Base-by-base conservation (phyloP, 164 flowering plant species). In the Pachysandra terminalis region DNA sequence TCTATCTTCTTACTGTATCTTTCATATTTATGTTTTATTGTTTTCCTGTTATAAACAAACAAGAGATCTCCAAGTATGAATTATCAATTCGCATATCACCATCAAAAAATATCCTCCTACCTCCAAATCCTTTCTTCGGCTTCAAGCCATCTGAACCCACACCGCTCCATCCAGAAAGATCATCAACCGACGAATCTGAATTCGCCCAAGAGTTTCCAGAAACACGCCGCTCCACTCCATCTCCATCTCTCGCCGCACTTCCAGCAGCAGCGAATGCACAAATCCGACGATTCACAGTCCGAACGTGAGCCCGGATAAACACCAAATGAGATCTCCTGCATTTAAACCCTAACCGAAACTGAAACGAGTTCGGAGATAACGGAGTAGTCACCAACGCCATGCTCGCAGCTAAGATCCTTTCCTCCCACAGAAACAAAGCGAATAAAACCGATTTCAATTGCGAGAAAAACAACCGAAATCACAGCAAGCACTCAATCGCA, bases 321-420 rank as follows among this genome's bases (percentile, higher is more conserved):
- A 67, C 13, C 16, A 67, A 24, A 5, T 73, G 71, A 14, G 76
- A 63, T 63, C 66, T 79, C 37, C 68, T 66, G 80, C 75, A 71
- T 56, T 70, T 75, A 63, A 81, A 65, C 14, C 88, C 83, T 19
- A 84, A 69, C 23, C 85, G 86, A 56, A 91, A 87, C 85, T 91
- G 97, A 66, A 72, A 85, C 0, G 92, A 91, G 77, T 61, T 84
- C 57, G 91, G 90, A 25, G 79, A 77, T 70, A 84, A 76, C 40
- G 84, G 68, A 53, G 80, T 65, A 19, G 80, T 64, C 57, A 45
- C 1, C 14, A 80, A 72, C 65, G 79, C 83, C 96, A 87, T 87
- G 2, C 17, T 45, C 51, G 10, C 51, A 10, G 51, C 9, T 10
- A 12, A 45, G 17, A 45, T 10, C 27, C 7, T 19, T 54, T 0